Evolutionary conservation across 1,284 basidiomycete species (phyloP).

Genomic region (Pyrrhoderma lamaoense): DNA sequence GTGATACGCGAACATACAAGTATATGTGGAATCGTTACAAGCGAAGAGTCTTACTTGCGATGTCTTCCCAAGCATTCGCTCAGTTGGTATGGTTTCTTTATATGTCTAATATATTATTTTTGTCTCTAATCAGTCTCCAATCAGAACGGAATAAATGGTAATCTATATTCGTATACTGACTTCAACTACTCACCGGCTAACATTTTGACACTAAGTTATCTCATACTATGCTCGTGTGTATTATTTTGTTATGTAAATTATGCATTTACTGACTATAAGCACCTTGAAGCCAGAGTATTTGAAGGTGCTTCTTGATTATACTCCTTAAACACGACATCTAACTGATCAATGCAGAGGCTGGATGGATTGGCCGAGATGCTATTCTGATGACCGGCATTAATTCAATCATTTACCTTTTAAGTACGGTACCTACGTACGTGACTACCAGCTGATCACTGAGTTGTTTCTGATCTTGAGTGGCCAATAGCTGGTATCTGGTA

Average conservation of each 20-base stretch:
- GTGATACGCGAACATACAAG: slow-evolving; percentile 74
- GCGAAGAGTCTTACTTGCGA: slow-evolving; percentile 85
- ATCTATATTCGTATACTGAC: not conserved
- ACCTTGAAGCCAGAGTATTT: slow-evolving; percentile 62
- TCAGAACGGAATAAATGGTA: slow-evolving; percentile 87
- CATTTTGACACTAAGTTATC: slow-evolving; percentile 53
- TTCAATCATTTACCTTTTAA: slow-evolving; percentile 78
- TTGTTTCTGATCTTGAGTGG: not conserved
- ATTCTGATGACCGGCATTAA: slow-evolving; percentile 98
- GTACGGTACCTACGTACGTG: slow-evolving; percentile 74
- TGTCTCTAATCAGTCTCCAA: slow-evolving; percentile 3
- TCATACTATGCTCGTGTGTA: slow-evolving; percentile 88
- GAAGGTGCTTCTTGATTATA: slow-evolving; percentile 47
- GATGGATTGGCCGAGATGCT: slow-evolving; percentile 96
- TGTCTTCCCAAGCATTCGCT: slow-evolving; percentile 95
- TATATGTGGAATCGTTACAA: slow-evolving; percentile 88
- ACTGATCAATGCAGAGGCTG: slow-evolving; percentile 60
- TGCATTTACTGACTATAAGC: slow-evolving; percentile 14
- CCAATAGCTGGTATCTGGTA: slow-evolving; percentile 86
- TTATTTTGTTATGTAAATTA: no score
- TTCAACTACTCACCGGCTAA: not conserved
- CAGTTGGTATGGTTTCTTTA: slow-evolving; percentile 60
- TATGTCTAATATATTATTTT: not conserved
- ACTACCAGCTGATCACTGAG: not conserved
- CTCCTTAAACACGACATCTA: not conserved